Evolutionary conservation across 73 alveolate genomes (phyloP), one percentile per base, ranked within the genome.

Genomic region (Paramecium bursaria): DNA sequence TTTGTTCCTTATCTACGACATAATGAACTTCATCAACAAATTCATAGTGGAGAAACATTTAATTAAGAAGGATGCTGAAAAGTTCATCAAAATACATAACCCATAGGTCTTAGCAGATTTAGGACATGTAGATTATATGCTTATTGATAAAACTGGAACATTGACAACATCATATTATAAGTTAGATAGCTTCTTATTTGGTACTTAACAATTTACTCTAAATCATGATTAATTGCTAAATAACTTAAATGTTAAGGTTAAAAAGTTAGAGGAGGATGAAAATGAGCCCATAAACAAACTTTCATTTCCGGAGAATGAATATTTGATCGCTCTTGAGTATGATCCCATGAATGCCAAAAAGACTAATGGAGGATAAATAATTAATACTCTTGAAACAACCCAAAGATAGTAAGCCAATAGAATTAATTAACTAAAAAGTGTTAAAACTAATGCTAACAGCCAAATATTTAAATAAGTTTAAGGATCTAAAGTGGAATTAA

Each of bases 41-140:
- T 79, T 42, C 39, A 54, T 31, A 50, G 30, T 4, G 25, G 82
- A 79, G 33, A 79, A 53, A 21, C 35, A 52, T 14, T 44, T 35
- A 79, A 31, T 48, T 1, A 54, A 61, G 15, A 22, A 33, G 22
- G 25, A 52, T 19, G 19, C 27, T 11, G 6, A 6, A 1, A 73
- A 79, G 10, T 79, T 33, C 73, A 48, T 79, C 21, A 54, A 79
- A 50, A 54, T 79, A 0, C 51, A 50, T 33, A 21, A 54, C 10
- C 51, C 89, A 13, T 27, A 54, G 13, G 23, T 46, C 19, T 23
- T 79, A 1, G 11, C 74, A 30, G 76, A 79, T 54, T 73, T 79
- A 23, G 89, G 89, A 9, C 76, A 79, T 53, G 85, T 79, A 33
- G 89, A 79, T 47, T 79, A 79, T 42, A 54, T 79, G 75, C 15